Evolutionary conservation across 495 filamentous ascomycete species (phyloP), one percentile per base, ranked within the genome.

Genomic region (Aspergillus nanangensis): DNA sequence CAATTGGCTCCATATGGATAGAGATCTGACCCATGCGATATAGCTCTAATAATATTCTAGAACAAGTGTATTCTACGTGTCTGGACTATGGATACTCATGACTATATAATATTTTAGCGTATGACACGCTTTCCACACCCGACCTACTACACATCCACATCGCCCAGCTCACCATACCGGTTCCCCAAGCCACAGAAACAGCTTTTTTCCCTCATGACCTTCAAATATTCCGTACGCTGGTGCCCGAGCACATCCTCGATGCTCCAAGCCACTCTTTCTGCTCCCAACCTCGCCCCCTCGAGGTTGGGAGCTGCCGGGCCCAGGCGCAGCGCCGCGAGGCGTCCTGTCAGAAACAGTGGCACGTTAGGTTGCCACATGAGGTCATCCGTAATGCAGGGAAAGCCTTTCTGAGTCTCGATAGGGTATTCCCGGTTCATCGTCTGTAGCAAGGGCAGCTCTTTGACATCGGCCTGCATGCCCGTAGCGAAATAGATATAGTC

Each of bases 401-500:
- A 47, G 1, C 81, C 80, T 10, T 72, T 68, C 17, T 68, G 67
- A 11, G 56, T 69, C 24, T 74, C 61, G 15, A 85, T 72, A 0
- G 78, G 79, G 51, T 78, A 74, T 13, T 76, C 65, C 3, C 58
- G 45, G 39, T 70, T 66, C 57, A 84, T 71, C 1, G 67, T 59
- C 32, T 69, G 64, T 19, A 84, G 60, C 21, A 75, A 63, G 0
- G 76, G 70, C 40, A 82, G 67, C 22, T 69, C 61, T 18, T 52
- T 52, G 17, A 82, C 69, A 48, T 83, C 68, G 3, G 74, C 62
- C 20, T 66, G 50, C 22, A 78, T 67, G 2, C 81, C 81, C 0
- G 81, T 84, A 15, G 82, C 80, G 44, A 78, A 82, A 54, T 81
- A 80, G 50, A 84, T 79, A 61, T 81, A 80, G 58, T 86, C 80